Base-by-base conservation (phyloP, 768 basidiomycete species). In the Strobilomyces echinocephalus region DNA sequence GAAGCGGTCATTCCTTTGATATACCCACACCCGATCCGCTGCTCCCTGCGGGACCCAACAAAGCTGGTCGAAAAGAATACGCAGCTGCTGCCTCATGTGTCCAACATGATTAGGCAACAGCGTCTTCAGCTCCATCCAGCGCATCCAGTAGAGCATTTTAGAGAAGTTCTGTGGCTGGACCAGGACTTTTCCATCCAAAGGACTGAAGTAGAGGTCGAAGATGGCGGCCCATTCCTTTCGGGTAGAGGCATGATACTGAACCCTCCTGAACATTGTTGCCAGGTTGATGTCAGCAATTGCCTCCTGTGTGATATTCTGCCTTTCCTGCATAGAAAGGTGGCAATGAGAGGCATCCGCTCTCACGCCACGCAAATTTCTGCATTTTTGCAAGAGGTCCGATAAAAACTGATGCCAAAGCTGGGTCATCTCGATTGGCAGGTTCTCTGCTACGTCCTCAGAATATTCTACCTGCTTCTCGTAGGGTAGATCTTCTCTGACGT, bases 331-430 rank as follows among this genome's bases (percentile, higher is more conserved):
- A 1, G 46, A 48, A 48, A 53, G 46, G 4, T 24, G 26, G 8
- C 46, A 53, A n/a, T 53, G 52, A 14, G 52, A 48, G 4, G 40
- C 34, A 11, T 53, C 39, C 3, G 9, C 31, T 8, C 52, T 40
- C 18, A 45, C 46, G 10, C 52, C 39, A 9, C 46, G 34, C 8
- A 53, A 8, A n/a, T 53, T 53, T 0, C 46, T 46, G 35, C 52
- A 53, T 48, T 53, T 53, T 36, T 53, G 46, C 10, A 53, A 1
- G 9, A 53, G 4, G 2, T 53, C 52, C 0, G 46, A 35, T 5
- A 53, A 40, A 5, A 53, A 53, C 30, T 53, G 52, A n/a, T 12
- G 10, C 52, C 52, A 53, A 53, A 40, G 0, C n/a, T 28, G n/a
- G 5, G 46, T 48, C 40, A 53, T 4, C n/a, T 41, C 24, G 6